Evolutionary conservation across 495 filamentous ascomycete species (phyloP), one percentile per base, ranked within the genome.

Genomic region (Xylaria curta): DNA sequence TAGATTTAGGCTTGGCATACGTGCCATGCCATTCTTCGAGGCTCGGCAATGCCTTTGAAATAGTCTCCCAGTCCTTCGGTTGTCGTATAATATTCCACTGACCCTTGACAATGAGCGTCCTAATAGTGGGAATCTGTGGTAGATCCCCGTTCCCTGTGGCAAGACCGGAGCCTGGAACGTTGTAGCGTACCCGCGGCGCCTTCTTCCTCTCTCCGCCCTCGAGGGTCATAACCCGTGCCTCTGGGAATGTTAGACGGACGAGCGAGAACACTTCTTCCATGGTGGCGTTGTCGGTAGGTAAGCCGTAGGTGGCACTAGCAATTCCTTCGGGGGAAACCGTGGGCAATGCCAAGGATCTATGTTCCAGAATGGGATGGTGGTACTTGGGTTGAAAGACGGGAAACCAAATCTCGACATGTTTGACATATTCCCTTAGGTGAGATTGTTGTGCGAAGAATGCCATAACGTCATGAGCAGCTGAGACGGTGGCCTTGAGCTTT

Each of bases 171-270:
- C 70, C 70, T 28, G 74, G 51, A 19, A 73, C 46, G 76, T 88
- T 90, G 71, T 91, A 89, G 59, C 81, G 82, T 33, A 92, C 87
- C 76, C 88, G 86, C 1, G 90, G 90, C 15, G 91, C 88, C 74
- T 90, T 91, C 76, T 90, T 91, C 73, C 90, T 86, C 71, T 93
- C 89, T n/a, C 91, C 91, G 3, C 90, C 91, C 80, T 93, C 91
- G 33, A 93, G 81, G n/a, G 91, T 93, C 72, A 93, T 79, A 21
- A 92, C 85, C 66, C 85, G 86, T 1, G 87, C 89, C 64, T 88
- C 85, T 0, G 87, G 84, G 49, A 93, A 91, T 10, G 85, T 81
- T 36, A 78, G 78, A 60, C 85, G 79, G 46, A 91, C 82, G 67
- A 89, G 89, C 42, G 80, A 75, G 53, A 93, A 92, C 3, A 91